phyloP scores from a whole-genome alignment of 2,329 filamentous ascomycete genomes.

The Scedosporium aurantiacum region DNA sequence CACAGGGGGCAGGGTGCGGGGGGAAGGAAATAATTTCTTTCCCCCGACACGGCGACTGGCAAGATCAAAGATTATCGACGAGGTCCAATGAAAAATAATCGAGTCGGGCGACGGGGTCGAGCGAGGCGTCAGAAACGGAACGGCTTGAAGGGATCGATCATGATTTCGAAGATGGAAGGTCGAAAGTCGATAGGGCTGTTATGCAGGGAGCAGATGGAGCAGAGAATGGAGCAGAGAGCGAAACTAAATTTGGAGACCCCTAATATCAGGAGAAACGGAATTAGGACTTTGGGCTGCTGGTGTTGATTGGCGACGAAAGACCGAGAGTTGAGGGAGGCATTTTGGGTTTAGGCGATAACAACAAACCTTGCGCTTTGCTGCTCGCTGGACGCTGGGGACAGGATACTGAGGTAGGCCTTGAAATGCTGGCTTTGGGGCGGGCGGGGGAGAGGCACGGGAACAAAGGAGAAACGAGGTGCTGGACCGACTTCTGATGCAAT shows the following conservation, averaged over 20 bases:
- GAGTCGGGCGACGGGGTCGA: background rate
- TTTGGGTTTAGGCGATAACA: background rate
- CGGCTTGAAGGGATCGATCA: background rate
- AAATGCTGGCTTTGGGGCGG: too few species aligned
- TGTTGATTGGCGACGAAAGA: background rate
- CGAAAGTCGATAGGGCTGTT: background rate
- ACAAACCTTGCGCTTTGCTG: background rate
- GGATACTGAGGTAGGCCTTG: too few species aligned
- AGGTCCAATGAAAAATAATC: background rate
- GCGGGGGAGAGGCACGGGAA: too few species aligned
- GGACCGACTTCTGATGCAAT: too few species aligned
- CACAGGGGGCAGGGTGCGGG: background rate
- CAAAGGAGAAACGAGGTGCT: too few species aligned
- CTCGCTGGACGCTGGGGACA: too few species aligned
- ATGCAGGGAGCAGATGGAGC: too few species aligned
- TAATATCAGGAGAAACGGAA: background rate
- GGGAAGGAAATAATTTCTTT: background rate
- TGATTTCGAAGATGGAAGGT: background rate
- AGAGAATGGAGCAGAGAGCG: too few species aligned
- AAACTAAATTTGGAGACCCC: too few species aligned
- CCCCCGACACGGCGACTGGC: background rate
- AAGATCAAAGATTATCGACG: background rate
- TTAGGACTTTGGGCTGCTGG: background rate
- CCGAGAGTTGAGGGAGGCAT: background rate
- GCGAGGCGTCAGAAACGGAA: background rate